Evolutionary conservation across 805 yeast genomes (phyloP), one percentile per base, ranked within the genome.

Genomic region (Nakazawaea sp.): DNA sequence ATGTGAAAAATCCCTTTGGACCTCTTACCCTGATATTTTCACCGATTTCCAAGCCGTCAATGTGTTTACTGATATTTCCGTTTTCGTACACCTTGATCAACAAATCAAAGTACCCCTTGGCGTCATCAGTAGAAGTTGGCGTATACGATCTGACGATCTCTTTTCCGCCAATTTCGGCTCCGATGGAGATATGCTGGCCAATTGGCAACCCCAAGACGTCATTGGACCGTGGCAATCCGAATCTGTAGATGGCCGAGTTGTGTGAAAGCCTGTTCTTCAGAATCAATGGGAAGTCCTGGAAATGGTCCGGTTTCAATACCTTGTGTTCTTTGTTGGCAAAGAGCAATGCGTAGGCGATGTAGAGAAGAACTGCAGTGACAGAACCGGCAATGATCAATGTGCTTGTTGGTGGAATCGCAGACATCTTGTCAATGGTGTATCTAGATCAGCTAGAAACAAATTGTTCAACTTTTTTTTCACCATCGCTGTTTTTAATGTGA

Each of bases 101-200:
- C 44, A 90, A 62, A 55, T 89, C 96, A 53, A 89, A 87, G 61
- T 69, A 75, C 30, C 97, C 97, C 52, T 70, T 69, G 42, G 79
- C 76, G 43, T 78, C 83, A 56, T 84, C 89, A 49, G 81, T 70
- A 18, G 95, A 80, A 46, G 86, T 79, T 35, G 97, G 96, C 5
- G 96, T 88, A 64, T 90, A 89, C 4, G 94, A 83, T 61, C 96
- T 75, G 36, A 82, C 75, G 35, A 86, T 68, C 50, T 82, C 89
- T 62, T 84, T 84, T 38, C 81, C 96, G 48, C 77, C 73, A 50
- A 88, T 80, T 30, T 59, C 65, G 15, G 94, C 90, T 16, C 75
- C 75, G 49, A 89, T 77, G 31, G 87, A 74, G 54, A 90, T 81
- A 58, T 90, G 97, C 64, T 90, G 97, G 37, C 97, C 97, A 52